phyloP scores from a whole-genome alignment of 2,329 filamentous ascomycete genomes.

The Podosphaera xanthii region DNA sequence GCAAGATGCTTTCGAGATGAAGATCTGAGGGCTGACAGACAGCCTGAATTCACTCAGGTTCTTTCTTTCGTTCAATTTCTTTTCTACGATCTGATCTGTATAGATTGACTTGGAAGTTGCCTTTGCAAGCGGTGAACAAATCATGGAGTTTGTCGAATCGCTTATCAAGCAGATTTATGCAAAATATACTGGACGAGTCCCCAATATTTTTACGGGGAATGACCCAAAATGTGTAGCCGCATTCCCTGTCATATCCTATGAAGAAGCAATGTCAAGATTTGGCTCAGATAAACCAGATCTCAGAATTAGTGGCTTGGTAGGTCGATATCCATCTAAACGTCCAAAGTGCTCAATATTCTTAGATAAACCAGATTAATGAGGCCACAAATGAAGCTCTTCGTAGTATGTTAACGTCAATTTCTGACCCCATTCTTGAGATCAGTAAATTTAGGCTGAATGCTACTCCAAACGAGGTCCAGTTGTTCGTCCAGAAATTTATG shows the following conservation, averaged over 20 bases:
- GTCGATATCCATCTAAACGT: slow-evolving; percentile 6
- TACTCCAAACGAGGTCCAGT: slow-evolving; percentile 27
- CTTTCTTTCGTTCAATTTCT: slow-evolving; percentile 3
- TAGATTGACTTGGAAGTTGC: slow-evolving; percentile 86
- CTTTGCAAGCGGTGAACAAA: slow-evolving; percentile 49
- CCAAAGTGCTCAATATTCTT: slow-evolving; percentile 12
- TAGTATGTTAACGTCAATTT: slow-evolving; percentile 48
- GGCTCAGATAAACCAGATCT: slow-evolving; percentile 87
- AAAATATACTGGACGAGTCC: slow-evolving; percentile 4
- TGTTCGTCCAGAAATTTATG: slow-evolving; percentile 49
- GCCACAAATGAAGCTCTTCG: slow-evolving; percentile 41
- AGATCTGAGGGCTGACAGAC: slow-evolving; percentile 72
- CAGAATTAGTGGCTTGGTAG: slow-evolving; percentile 44
- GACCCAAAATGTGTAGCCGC: background rate
- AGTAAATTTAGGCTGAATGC: slow-evolving; percentile 41
- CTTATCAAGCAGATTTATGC: slow-evolving; percentile 11
- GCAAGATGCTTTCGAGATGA: slow-evolving; percentile 91
- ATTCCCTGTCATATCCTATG: slow-evolving; percentile 33
- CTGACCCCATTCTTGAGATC: slow-evolving; percentile 49
- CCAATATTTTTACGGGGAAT: slow-evolving; percentile 2
- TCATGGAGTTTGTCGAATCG: slow-evolving; percentile 28
- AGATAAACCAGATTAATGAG: slow-evolving; percentile 45
- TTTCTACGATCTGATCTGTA: slow-evolving; percentile 1
- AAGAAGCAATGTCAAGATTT: slow-evolving; percentile 55
- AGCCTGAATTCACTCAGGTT: slow-evolving; percentile 90